Percentiles rank a stretch among this genome's conserved stretches.
These are phyloP conservation scores for Globisporangium spinosum DNA, from an alignment of 352 stramenopile genomes.

Conservation along the genomic window DNA sequence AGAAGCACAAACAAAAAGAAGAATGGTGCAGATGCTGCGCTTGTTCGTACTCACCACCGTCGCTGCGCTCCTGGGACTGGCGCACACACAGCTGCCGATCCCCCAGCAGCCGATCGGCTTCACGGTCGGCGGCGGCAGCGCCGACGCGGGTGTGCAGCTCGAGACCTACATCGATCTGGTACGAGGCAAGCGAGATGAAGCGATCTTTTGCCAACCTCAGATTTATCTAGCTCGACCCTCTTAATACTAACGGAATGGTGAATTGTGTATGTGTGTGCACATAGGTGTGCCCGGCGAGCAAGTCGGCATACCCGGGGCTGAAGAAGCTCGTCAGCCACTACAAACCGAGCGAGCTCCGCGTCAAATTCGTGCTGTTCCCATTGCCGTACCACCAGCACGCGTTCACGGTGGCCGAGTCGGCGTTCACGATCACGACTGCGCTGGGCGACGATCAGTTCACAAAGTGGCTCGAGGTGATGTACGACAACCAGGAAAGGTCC, in stretches of 20 bases:
- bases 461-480: constrained; percentile 73
- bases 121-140: constrained; percentile 43
- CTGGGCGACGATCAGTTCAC: constrained; percentile 54
- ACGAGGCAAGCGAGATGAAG: neutral
- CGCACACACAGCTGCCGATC: constrained; percentile 47
- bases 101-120: constrained; percentile 62
- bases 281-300: constrained; percentile 73
- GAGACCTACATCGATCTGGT: constrained; percentile 83
- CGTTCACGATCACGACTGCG: constrained; percentile 59
- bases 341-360: constrained; percentile 45
- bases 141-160: constrained; percentile 66
- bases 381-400: constrained; percentile 78
- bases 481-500: constrained; percentile 73
- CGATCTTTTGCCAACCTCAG: neutral
- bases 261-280: neutral
- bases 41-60: neutral
- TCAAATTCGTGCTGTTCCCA: constrained; percentile 74
- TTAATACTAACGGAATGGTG: neutral
- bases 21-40: constrained; percentile 22
- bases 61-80: constrained; percentile 3
- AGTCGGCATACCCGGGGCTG: constrained; percentile 60
- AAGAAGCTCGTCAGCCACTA: constrained; percentile 59
- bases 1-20: neutral
- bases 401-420: constrained; percentile 56
- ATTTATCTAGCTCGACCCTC: neutral